Evolutionary conservation across 768 basidiomycete genomes (phyloP), one percentile per base, ranked within the genome.

Genomic region (Coprinopsis sp.): DNA sequence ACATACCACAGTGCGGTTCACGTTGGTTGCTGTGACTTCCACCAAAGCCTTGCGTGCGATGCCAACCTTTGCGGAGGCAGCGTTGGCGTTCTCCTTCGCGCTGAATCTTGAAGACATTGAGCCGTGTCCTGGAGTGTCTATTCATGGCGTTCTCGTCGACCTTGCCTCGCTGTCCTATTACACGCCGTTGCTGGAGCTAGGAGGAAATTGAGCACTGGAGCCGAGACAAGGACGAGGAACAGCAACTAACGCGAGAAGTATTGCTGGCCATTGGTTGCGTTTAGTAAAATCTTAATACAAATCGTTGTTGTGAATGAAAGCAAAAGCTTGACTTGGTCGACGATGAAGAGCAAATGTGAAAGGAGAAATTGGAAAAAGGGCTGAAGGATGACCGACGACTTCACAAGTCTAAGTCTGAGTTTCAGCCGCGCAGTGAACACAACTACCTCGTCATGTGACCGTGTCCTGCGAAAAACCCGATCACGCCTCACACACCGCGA

Each of bases 81-180:
- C n/a, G n/a, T n/a, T n/a, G n/a, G 57, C 64, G 51, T 67, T 68
- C 47, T 76, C 72, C 60, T 76, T 76, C 25, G 71, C 64, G 37
- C 73, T 56, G 53, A 77, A 68, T 43, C 83, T 79, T 47, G 76
- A 68, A 34, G 78, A 66, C 40, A 70, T 75, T 14, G 83, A 84
- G 14, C 72, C 54, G 55, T 86, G 82, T 49, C 86, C n/a, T 82
- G 28, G 73, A 58, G 58, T 87, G 82, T 64, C 71, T 79, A 56
- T 76, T 78, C 58, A 74, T 76, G 39, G 87, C 84, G 59, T 91
- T 89, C 70, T 90, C 88, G 62, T 90, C 88, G 51, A 69, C 78
- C 64, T 84, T 87, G 59, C 65, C 67, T 62, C 87, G 84, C 62
- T 82, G 81, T 54, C 77, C 68, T 54, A 80, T 70, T 37, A 76